Conservation (phyloP, 78 protist genomes). For the Kipferlia bialata region DNA sequence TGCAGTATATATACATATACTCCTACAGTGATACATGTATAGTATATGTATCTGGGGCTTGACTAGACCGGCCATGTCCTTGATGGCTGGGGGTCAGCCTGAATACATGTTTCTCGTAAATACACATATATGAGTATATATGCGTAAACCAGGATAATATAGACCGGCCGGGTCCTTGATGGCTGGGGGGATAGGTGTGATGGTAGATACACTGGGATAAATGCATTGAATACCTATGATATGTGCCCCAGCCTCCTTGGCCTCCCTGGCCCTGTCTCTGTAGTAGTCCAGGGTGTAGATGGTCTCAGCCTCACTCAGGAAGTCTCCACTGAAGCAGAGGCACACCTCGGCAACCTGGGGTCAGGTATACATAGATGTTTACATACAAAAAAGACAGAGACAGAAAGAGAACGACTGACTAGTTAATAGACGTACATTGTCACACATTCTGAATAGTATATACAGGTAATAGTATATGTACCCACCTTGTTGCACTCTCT, state of each 20-base stretch:
- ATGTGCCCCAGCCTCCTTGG: conserved; percentile 41
- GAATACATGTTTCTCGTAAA: too few relatives aligned
- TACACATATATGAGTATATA: neutral
- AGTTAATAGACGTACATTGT: too few relatives aligned
- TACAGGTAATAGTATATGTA: neutral
- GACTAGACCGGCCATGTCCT: conserved; percentile 74
- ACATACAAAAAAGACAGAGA: too few relatives aligned
- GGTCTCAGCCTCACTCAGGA: conserved; percentile 21
- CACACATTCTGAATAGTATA: too few relatives aligned
- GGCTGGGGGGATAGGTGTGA: neutral
- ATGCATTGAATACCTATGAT: conserved; percentile 33
- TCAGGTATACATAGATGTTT: too few relatives aligned
- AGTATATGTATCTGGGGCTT: conserved; percentile 48
- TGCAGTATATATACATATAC: too few relatives aligned
- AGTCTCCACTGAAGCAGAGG: conserved; percentile 53
- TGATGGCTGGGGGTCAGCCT: too few relatives aligned
- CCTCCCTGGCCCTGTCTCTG: conserved; percentile 34
- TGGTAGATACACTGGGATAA: neutral
- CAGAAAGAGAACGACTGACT: too few relatives aligned
- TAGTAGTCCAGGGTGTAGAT: conserved; percentile 70
- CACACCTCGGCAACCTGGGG: conserved; percentile 55
- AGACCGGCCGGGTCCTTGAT: too few relatives aligned
- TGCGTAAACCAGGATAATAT: neutral
- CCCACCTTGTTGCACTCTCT: neutral
- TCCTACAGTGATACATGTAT: too few relatives aligned